Percentiles rank a stretch among this genome's conserved stretches.
Evolutionary conservation across 2,329 filamentous ascomycete genomes (phyloP).

Genomic region (Stachybotrys chartarum): DNA sequence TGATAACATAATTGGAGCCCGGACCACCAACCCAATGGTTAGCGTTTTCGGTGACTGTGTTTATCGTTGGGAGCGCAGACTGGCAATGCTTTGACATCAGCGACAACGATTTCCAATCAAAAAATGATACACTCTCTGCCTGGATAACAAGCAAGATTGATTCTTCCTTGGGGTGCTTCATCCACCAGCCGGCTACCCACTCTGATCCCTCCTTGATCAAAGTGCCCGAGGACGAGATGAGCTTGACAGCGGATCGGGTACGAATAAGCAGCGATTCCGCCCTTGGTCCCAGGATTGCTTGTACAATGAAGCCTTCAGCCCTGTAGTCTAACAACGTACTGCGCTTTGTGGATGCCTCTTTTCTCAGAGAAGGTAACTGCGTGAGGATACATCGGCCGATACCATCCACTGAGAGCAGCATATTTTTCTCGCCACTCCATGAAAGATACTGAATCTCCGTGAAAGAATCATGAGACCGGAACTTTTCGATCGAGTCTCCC

Average conservation of each 20-base stretch:
- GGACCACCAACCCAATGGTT: too few species aligned
- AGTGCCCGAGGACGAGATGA: neutral
- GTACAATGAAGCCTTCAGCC: neutral
- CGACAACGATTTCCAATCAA: too few species aligned
- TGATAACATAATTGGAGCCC: too few species aligned
- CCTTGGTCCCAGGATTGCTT: neutral
- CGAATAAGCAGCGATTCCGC: neutral
- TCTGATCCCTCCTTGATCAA: neutral
- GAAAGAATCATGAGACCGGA: neutral
- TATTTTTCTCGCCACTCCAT: neutral
- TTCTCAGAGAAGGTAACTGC: neutral
- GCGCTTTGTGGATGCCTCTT: neutral
- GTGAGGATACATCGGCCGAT: neutral
- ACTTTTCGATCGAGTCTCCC: neutral
- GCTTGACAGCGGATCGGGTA: neutral
- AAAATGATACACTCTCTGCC: neutral
- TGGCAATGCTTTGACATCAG: too few species aligned
- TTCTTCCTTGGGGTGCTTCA: neutral
- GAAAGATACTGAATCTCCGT: neutral
- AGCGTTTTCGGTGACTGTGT: too few species aligned
- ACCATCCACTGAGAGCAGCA: neutral
- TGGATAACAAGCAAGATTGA: neutral
- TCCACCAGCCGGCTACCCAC: neutral
- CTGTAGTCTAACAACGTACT: neutral
- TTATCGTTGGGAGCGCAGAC: too few species aligned